A percentile compares a stretch with the other conserved stretches of the same genome.
phyloP scores from a whole-genome alignment of 306 rosid species.

The Benincasa hispida region DNA sequence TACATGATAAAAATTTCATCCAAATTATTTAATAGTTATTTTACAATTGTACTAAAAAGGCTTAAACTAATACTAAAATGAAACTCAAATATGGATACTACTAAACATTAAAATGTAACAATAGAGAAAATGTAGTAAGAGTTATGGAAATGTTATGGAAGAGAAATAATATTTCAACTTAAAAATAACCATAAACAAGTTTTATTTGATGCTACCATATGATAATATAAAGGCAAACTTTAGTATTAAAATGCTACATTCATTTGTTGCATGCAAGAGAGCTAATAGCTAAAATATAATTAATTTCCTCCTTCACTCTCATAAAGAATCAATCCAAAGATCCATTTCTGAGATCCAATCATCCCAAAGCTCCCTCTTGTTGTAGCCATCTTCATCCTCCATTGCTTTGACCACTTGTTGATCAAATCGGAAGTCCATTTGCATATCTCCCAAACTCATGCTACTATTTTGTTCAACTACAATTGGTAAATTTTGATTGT shows the following conservation, averaged over 20 bases:
- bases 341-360: constrained; percentile 38
- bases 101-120: not conserved
- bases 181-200: not conserved
- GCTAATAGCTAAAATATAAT: not conserved
- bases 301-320: not conserved
- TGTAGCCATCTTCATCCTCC: constrained; percentile 16
- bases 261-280: not conserved
- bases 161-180: not conserved
- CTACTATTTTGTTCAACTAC: constrained; percentile 20
- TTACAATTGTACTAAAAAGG: too few species aligned
- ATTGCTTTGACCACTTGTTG: constrained; percentile 6
- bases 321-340: constrained; percentile 14
- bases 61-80: too few species aligned
- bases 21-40: too few species aligned
- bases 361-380: constrained; percentile 39
- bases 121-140: too few species aligned
- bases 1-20: too few species aligned
- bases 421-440: constrained; percentile 28
- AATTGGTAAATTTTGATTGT: constrained; percentile 7
- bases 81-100: too few species aligned
- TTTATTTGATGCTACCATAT: not conserved
- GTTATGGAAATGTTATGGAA: not conserved
- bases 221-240: not conserved
- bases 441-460: constrained; percentile 9
- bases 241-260: not conserved